Evolutionary conservation across 805 yeast species (phyloP).

Genomic region (Nakazawaea ambrosiae): DNA sequence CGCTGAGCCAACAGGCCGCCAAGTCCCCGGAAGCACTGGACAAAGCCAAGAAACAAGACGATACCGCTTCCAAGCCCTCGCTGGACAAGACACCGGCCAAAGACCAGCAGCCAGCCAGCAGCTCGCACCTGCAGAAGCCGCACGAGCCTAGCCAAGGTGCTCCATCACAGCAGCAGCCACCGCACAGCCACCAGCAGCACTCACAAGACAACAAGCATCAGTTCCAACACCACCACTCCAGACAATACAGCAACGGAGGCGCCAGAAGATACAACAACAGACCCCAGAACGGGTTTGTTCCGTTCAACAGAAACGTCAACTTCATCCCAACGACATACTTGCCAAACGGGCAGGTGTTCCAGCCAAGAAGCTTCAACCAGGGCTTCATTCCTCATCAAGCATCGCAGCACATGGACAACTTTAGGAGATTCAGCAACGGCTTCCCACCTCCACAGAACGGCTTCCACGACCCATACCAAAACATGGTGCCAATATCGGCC

Average conservation of each 20-base stretch:
- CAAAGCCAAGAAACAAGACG: neutral
- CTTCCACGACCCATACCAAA: constrained; percentile 6
- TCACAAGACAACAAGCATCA: constrained; percentile 4
- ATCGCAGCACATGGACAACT: constrained; percentile 1
- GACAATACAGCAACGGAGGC: constrained; percentile 9
- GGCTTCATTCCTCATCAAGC: constrained; percentile 7
- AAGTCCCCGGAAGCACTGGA: neutral
- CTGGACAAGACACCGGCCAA: neutral
- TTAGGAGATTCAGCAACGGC: constrained; percentile 7
- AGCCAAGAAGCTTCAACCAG: constrained; percentile 10
- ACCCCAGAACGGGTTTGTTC: constrained; percentile 8
- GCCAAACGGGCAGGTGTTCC: constrained; percentile 11
- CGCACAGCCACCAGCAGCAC: neutral
- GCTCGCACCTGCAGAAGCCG: neutral
- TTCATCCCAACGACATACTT: constrained; percentile 10
- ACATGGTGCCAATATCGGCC: neutral
- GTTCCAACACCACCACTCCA: constrained; percentile 3
- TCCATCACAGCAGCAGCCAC: constrained; percentile 5
- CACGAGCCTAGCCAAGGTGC: neutral
- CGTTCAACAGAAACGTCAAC: constrained; percentile 7
- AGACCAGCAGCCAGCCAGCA: neutral
- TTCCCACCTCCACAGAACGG: constrained; percentile 5
- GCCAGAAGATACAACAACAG: constrained; percentile 10
- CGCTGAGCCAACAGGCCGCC: neutral
- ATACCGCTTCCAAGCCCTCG: neutral